Base-by-base conservation (phyloP, 2,329 filamentous ascomycete genomes). In the Cladosporium cucumerinum region DNA sequence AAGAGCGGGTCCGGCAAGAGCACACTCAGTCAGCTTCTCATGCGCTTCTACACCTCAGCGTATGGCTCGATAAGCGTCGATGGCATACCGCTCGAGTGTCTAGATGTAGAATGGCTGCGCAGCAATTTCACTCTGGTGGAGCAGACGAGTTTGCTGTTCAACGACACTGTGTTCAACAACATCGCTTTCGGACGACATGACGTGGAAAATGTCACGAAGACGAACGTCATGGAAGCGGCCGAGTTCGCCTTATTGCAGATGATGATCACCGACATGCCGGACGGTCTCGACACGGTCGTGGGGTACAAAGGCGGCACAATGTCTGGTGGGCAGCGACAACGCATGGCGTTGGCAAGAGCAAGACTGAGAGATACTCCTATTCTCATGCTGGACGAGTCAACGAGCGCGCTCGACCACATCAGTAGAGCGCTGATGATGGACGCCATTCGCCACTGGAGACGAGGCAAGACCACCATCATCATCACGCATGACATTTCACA, bases 1-100 rank as follows among this genome's bases (percentile, higher is more conserved):
- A 85, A 84, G 71, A 97, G 92, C 72, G 95, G 95, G 0, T 97
- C 92, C 1, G 94, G 94, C 0, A 98, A 98, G 76, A 97, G 92
- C 70, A 98, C 94, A 0, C 73, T 98, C 1, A 88, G 89, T 1
- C 92, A 92, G 72, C 82, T 98, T 0, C 82, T 98, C 0, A 82
- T 93, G 59, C 86, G 88, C 14, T 90, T 96, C 70, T 97, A 97
- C 72, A 80, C 85, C 7, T 86, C 91, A 0, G 76, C 79, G 0
- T 79, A 79, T 0, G 94, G 93, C 0, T 76, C 84, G 0, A 87
- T 97, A 18, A 74, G 83, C 0, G 79, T 98, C 11, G 92, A 96
- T 71, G 87, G 85, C 0, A 74, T 83, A 1, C 78, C 85, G 0
- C 78, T 95, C 2, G 74, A 84, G n/a, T 79, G 78, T 0, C 78